Conservation (phyloP, 2,329 filamentous ascomycete genomes). For the Verticillium longisporum region DNA sequence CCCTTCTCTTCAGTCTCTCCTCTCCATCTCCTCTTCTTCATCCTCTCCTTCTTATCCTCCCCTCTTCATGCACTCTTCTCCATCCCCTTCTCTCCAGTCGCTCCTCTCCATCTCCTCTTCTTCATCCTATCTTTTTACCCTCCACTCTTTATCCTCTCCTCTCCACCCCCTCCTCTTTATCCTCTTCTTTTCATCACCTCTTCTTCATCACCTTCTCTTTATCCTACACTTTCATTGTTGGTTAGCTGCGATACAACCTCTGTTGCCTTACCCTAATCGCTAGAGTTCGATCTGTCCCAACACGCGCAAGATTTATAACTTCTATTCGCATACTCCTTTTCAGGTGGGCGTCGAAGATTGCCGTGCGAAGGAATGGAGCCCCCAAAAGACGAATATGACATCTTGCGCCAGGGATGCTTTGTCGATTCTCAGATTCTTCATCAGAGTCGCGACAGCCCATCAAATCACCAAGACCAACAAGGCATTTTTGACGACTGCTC, state of each 20-base stretch:
- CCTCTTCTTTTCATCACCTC: not conserved
- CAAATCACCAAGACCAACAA: not conserved
- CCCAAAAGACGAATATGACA: not conserved
- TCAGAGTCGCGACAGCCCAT: not conserved
- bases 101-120: too few relatives aligned
- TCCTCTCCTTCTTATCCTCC: too few relatives aligned
- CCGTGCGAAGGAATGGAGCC: not conserved
- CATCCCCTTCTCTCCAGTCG: too few relatives aligned
- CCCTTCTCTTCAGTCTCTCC: too few relatives aligned
- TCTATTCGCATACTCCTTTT: not conserved
- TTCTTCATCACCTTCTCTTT: not conserved
- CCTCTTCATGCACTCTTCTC: too few relatives aligned
- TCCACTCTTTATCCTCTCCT: not conserved
- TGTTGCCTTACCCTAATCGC: not conserved
- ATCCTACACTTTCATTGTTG: not conserved
- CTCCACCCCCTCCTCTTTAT: not conserved
- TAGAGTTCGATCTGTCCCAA: not conserved
- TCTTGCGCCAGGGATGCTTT: not conserved
- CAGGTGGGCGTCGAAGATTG: not conserved
- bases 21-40: not conserved
- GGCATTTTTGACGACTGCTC: not conserved
- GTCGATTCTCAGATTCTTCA: not conserved
- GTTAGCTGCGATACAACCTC: not conserved
- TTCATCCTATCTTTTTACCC: too few relatives aligned
- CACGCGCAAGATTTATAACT: not conserved